Percentiles rank a stretch among this genome's conserved stretches.
These are phyloP conservation scores for Geopyxis carbonaria DNA, from an alignment of 495 filamentous ascomycete genomes.

Conservation along the genomic window DNA sequence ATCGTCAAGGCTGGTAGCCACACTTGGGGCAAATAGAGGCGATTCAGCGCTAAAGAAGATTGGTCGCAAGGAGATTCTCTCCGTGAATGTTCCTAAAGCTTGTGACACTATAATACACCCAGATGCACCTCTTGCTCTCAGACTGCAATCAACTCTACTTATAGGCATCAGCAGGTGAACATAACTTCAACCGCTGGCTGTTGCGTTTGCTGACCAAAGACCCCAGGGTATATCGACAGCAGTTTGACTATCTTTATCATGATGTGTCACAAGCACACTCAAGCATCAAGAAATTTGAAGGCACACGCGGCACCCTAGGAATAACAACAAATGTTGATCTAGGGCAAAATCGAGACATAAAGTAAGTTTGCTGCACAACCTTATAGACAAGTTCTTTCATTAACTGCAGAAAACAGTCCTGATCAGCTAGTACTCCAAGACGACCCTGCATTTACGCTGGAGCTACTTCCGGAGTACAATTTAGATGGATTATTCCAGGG, in stretches of 20 bases:
- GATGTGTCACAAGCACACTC: conserved; percentile 64
- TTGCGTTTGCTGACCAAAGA: neutral
- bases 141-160: conserved; percentile 80
- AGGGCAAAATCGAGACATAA: conserved; percentile 49
- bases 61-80: conserved; percentile 70
- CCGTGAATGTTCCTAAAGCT: conserved; percentile 72
- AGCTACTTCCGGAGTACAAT: conserved; percentile 28
- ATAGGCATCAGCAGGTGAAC: conserved; percentile 25
- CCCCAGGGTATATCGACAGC: conserved; percentile 58
- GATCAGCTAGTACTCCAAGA: conserved; percentile 64
- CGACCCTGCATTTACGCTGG: conserved; percentile 73
- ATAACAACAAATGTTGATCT: conserved; percentile 42
- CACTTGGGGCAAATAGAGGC: conserved; percentile 52
- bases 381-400: neutral
- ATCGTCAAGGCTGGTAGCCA: conserved; percentile 69
- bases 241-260: conserved; percentile 66
- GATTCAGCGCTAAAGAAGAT: conserved; percentile 57
- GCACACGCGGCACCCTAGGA: conserved; percentile 19
- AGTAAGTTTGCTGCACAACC: conserved; percentile 32
- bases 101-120: conserved; percentile 74
- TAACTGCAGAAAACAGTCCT: conserved; percentile 35
- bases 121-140: conserved; percentile 73
- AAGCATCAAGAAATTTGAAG: conserved; percentile 42
- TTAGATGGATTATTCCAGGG: too few species aligned
- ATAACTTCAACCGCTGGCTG: conserved; percentile 1